Evolutionary conservation across 1,284 basidiomycete species (phyloP).

Genomic region (Thelephora terrestris): DNA sequence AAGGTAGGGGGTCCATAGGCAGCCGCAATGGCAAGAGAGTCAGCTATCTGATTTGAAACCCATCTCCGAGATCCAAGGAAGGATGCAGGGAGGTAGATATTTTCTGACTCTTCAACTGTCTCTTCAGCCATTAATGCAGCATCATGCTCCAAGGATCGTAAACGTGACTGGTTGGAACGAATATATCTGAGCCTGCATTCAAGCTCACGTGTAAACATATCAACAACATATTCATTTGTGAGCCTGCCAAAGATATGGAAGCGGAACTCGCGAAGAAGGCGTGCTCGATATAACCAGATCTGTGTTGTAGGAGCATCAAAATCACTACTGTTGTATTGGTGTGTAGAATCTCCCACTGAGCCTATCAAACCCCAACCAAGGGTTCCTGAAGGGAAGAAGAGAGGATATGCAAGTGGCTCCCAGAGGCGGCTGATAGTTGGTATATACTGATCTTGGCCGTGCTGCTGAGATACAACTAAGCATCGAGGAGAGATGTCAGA

Average conservation of each 20-base stretch:
- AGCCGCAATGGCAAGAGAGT: constrained; percentile 25
- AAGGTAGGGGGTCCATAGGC: constrained; percentile 22
- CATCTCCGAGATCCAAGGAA: constrained; percentile 25
- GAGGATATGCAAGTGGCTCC: constrained; percentile 26
- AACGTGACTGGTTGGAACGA: constrained; percentile 17
- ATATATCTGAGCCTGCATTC: constrained; percentile 24
- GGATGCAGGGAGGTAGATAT: constrained; percentile 24
- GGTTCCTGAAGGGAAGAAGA: constrained; percentile 26
- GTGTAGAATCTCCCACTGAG: background rate
- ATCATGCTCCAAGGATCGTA: constrained; percentile 10
- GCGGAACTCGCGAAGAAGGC: constrained; percentile 16
- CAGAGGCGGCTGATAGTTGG: constrained; percentile 20
- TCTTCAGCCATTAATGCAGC: constrained; percentile 13
- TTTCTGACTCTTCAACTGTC: constrained; percentile 9
- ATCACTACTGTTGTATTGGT: background rate
- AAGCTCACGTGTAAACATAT: constrained; percentile 26
- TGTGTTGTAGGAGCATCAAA: constrained; percentile 14
- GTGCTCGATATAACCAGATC: constrained; percentile 18
- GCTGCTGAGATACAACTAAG: constrained; percentile 9
- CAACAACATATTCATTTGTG: constrained; percentile 25
- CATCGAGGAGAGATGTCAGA: constrained; percentile 10
- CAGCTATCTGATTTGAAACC: constrained; percentile 25
- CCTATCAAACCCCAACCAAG: constrained; percentile 22
- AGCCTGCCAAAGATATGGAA: constrained; percentile 26
- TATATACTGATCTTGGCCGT: constrained; percentile 11